Conservation (phyloP, 2,329 filamentous ascomycete genomes). For the Alternaria arbusti region DNA sequence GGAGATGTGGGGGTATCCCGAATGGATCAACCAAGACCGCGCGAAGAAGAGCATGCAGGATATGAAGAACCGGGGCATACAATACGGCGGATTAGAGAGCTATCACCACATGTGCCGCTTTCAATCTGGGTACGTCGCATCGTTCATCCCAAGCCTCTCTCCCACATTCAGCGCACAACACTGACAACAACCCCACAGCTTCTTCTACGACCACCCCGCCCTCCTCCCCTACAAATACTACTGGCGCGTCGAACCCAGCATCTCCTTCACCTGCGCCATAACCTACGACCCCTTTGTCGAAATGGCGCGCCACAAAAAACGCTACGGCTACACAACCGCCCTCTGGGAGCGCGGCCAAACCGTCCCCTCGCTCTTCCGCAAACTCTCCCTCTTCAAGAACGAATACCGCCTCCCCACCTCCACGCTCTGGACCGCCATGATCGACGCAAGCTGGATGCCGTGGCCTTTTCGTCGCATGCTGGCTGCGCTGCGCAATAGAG, state of each 20-base stretch:
- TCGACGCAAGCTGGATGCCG: slow-evolving; percentile 16
- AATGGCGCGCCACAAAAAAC: slow-evolving; percentile 95
- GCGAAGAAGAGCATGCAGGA: slow-evolving; percentile 73
- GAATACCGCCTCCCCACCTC: slow-evolving; percentile 10
- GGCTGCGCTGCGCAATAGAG: slow-evolving; percentile 58
- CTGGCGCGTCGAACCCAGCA: slow-evolving; percentile 96
- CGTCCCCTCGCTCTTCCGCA: slow-evolving; percentile 64
- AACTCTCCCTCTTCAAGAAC: slow-evolving; percentile 19
- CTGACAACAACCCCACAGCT: slow-evolving; percentile 27
- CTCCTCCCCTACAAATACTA: slow-evolving; percentile 83
- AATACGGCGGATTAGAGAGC: slow-evolving; percentile 81
- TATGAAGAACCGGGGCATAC: slow-evolving; percentile 77
- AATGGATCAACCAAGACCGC: slow-evolving; percentile 60
- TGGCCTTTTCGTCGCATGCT: slow-evolving; percentile 22
- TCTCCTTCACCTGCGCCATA: slow-evolving; percentile 96
- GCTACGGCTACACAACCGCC: slow-evolving; percentile 95
- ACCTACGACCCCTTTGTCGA: slow-evolving; percentile 97
- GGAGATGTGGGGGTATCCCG: slow-evolving; percentile 84
- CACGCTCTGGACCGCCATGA: slow-evolving; percentile 22
- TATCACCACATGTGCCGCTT: slow-evolving; percentile 99
- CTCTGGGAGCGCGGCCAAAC: slow-evolving; percentile 91
- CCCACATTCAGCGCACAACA: background rate
- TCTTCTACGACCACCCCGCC: slow-evolving; percentile 94
- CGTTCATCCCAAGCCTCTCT: background rate
- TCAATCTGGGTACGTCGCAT: slow-evolving; percentile 61